A percentile compares a stretch with the other conserved stretches of the same genome.
phyloP scores from a whole-genome alignment of 352 stramenopile genomes.

The Ochromonadaceae sp. region DNA sequence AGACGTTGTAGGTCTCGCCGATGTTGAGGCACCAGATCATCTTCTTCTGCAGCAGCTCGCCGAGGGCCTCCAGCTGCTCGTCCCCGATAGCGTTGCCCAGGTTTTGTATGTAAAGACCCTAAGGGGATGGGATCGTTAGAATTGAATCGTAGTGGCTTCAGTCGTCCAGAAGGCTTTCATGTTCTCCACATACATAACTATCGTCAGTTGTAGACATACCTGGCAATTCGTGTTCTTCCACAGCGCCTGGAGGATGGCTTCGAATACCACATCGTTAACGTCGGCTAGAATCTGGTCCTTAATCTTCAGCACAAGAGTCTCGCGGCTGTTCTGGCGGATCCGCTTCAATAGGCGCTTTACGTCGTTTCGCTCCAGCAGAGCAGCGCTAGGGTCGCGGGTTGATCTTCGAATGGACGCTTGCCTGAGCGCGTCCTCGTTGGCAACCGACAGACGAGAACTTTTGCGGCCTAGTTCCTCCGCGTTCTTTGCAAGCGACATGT shows the following conservation, averaged over 20 bases:
- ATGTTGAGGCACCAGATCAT: conserved; percentile 67
- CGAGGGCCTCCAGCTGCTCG: conserved; percentile 43
- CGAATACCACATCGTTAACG: conserved; percentile 44
- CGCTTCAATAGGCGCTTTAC: conserved; percentile 42
- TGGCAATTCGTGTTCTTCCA: conserved; percentile 58
- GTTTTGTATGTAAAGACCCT: conserved; percentile 65
- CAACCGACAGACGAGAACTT: too few relatives aligned
- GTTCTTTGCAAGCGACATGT: too few relatives aligned
- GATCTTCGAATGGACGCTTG: conserved; percentile 38
- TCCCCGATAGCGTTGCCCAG: conserved; percentile 57
- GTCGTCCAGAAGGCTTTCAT: too few relatives aligned
- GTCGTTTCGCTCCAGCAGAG: conserved; percentile 32
- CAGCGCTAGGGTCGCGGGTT: conserved; percentile 39
- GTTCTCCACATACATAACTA: too few relatives aligned
- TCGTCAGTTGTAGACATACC: too few relatives aligned
- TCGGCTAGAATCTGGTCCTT: conserved; percentile 60
- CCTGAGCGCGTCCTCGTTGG: too few relatives aligned
- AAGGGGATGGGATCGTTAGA: too few relatives aligned
- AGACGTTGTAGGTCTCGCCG: conserved; percentile 60
- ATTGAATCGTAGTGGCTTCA: too few relatives aligned
- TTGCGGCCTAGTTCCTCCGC: too few relatives aligned
- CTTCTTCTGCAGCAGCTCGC: conserved; percentile 44
- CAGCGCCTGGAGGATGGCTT: conserved; percentile 50
- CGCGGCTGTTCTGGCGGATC: conserved; percentile 40
- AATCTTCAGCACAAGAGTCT: conserved; percentile 59